Evolutionary conservation across 768 basidiomycete species (phyloP).

Genomic region (Exidia glandulosa): DNA sequence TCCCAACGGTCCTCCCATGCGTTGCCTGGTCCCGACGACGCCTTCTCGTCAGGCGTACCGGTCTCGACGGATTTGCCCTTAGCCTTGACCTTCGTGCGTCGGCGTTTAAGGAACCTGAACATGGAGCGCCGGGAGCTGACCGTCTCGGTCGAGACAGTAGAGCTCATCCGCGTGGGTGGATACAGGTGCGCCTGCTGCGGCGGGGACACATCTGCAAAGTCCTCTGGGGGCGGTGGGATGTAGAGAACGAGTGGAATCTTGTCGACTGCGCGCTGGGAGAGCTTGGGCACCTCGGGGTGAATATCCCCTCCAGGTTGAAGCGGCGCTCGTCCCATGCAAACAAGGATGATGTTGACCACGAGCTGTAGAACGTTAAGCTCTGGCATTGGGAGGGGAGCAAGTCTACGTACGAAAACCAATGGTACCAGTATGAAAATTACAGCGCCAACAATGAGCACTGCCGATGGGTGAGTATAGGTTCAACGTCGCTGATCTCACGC

Average conservation of each 20-base stretch:
- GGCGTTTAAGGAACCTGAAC: constrained; percentile 25
- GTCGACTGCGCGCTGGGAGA: constrained; percentile 61
- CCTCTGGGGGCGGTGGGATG: constrained; percentile 65
- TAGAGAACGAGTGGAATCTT: constrained; percentile 77
- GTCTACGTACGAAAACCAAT: constrained; percentile 55
- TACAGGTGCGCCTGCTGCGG: constrained; percentile 44
- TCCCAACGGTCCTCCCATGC: constrained; percentile 76
- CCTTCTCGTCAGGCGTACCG: constrained; percentile 23
- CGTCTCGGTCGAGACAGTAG: constrained; percentile 4
- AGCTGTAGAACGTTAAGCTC: constrained; percentile 30
- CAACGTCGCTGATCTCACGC: not conserved
- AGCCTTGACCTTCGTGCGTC: not conserved
- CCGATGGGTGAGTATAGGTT: not conserved
- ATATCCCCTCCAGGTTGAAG: constrained; percentile 62
- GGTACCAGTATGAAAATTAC: constrained; percentile 72
- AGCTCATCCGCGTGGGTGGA: constrained; percentile 39
- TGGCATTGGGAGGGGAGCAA: not conserved
- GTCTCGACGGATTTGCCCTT: constrained; percentile 7
- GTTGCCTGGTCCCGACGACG: not conserved
- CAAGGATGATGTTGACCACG: constrained; percentile 65
- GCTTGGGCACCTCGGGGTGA: constrained; percentile 67
- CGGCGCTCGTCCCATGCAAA: constrained; percentile 73
- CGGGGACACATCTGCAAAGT: constrained; percentile 14
- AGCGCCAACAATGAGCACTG: constrained; percentile 58
- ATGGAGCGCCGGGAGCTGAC: not conserved